Conservation (phyloP, 345 rosid species). For the Pugionium dolabratum region DNA sequence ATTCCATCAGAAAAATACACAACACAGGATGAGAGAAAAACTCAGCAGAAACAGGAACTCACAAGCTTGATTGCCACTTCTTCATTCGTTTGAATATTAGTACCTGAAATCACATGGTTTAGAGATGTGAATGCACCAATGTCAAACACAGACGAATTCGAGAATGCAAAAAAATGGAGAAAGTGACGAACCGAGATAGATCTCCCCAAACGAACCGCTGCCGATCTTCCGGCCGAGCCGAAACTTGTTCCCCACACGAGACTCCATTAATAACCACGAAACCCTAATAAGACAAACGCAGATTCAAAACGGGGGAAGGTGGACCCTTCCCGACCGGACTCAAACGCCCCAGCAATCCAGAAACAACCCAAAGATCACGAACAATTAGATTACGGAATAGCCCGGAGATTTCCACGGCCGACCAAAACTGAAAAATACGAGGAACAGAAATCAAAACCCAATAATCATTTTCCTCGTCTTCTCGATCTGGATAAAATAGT, state of each 20-base stretch:
- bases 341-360: too few relatives aligned
- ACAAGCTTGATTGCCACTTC: slow-evolving; percentile 90
- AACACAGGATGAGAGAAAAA: neutral
- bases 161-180: neutral
- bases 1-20: neutral
- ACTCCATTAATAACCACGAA: slow-evolving; percentile 47
- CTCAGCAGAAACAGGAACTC: slow-evolving; percentile 40
- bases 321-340: neutral
- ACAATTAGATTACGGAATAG: too few relatives aligned
- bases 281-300: neutral
- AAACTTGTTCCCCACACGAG: slow-evolving; percentile 60
- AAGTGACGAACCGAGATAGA: slow-evolving; percentile 51
- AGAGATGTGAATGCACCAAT: slow-evolving; percentile 21
- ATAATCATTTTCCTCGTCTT: too few relatives aligned
- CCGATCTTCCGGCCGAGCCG: slow-evolving; percentile 70
- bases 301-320: slow-evolving; percentile 13
- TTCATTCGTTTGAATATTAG: slow-evolving; percentile 52
- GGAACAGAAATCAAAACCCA: too few relatives aligned
- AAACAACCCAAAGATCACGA: too few relatives aligned
- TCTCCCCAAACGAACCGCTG: slow-evolving; percentile 69
- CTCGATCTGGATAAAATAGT: too few relatives aligned
- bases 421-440: too few relatives aligned
- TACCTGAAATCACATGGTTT: slow-evolving; percentile 48
- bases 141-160: slow-evolving; percentile 14
- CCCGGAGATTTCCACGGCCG: neutral